Base-by-base conservation (phyloP, 495 filamentous ascomycete species). In the Xylaria longipes region DNA sequence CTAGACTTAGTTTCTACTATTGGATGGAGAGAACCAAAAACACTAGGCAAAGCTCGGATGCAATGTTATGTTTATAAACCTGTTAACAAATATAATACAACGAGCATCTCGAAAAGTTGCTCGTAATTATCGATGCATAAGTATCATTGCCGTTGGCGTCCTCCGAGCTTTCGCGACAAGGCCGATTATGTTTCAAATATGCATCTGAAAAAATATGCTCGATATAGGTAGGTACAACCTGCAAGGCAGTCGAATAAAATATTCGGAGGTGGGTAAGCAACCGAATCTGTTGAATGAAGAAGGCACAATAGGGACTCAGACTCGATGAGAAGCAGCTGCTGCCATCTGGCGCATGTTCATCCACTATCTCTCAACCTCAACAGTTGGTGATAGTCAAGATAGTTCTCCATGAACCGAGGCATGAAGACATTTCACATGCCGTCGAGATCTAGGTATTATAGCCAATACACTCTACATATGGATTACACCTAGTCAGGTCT, bases 331-430 rank as follows among this genome's bases (percentile, higher is more conserved):
- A 27, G 15, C 68, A 70, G 68, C 68, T 70, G 68, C 45, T 48
- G 58, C 35, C 68, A 70, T 70, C 68, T 70, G 68, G 20, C 68
- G 31, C 22, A 70, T 62, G 27, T 22, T 15, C 57, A 37, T 50
- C 57, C 56, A 50, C 68, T 39, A n/a, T 48, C 39, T 39, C 41
- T 60, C 25, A 63, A 62, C 31, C 68, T 70, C 57, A 62, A 52
- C 41, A 58, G 43, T 69, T 69, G 66, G 20, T 41, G 20, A 27
- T 48, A 67, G 9, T 41, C 8, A 29, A 31, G 37, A 46, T 25
- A 48, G 27, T 33, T 11, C 25, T 17, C 15, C 31, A 67, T 22
- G 65, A 25, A 29, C 52, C 54, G 22, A 37, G 65, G 14, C 31
- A 45, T 39, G n/a, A 39, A 50, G 2, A 20, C 15, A 35, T 27